Evolutionary conservation across 192 early-diverging fungal genomes (phyloP).

Genomic region (Gryganskiella cystojenkinii): DNA sequence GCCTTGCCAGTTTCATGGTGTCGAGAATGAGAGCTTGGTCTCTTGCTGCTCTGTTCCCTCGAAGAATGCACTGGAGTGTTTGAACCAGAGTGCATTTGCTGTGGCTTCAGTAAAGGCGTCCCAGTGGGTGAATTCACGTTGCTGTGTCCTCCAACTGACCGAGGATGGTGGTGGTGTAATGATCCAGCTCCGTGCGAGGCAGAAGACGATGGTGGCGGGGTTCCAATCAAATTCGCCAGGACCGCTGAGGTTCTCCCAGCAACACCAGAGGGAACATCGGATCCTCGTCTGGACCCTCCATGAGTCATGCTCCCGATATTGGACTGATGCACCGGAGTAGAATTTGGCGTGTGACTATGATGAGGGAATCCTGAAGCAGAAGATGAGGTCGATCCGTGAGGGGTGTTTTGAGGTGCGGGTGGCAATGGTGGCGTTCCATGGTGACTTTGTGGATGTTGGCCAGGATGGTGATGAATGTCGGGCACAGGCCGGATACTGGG

Average conservation of each 20-base stretch:
- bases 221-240: conserved; percentile 28
- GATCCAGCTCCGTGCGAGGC: conserved; percentile 3
- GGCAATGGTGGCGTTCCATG: conserved; percentile 37
- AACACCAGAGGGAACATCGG: conserved; percentile 13
- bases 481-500: conserved; percentile 43
- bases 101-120: conserved; percentile 35
- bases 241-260: conserved; percentile 16
- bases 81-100: conserved; percentile 4
- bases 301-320: conserved; percentile 15
- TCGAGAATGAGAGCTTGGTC: background rate
- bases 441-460: conserved; percentile 2
- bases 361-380: conserved; percentile 21
- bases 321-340: conserved; percentile 24
- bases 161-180: background rate
- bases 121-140: conserved; percentile 27
- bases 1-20: conserved; percentile 11
- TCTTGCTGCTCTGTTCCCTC: background rate
- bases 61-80: background rate
- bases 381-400: conserved; percentile 33
- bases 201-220: conserved; percentile 11
- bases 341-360: conserved; percentile 1
- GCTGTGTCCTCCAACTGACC: conserved; percentile 23
- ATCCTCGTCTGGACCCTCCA: conserved; percentile 27
- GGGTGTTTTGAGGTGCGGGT: conserved; percentile 28
- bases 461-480: conserved; percentile 27